A percentile compares a stretch with the other conserved stretches of the same genome.
phyloP scores from a whole-genome alignment of 805 yeast genomes.

The Saccharomyces eubayanus region DNA sequence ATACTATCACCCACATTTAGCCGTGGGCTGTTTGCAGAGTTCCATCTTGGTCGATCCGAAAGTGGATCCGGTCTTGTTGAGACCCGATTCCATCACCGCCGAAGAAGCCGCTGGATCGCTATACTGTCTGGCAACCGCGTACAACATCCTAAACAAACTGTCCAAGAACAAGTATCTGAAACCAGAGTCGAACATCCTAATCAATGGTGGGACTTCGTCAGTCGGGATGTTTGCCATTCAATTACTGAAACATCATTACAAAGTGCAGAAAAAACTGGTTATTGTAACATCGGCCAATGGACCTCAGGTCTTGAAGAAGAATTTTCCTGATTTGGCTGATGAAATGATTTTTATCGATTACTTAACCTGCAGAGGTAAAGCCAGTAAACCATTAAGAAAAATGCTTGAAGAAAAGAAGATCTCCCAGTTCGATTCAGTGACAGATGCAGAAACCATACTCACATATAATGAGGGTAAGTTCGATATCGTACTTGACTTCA shows the following conservation, averaged over 20 bases:
- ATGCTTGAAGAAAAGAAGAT: slow-evolving; percentile 31
- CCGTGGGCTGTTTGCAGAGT: slow-evolving; percentile 52
- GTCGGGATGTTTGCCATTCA: slow-evolving; percentile 60
- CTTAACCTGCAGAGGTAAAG: slow-evolving; percentile 28
- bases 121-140: slow-evolving; percentile 59
- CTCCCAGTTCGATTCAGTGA: slow-evolving; percentile 26
- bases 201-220: slow-evolving; percentile 73
- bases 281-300: slow-evolving; percentile 52
- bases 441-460: slow-evolving; percentile 19
- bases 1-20: slow-evolving; percentile 41
- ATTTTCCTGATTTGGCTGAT: slow-evolving; percentile 34
- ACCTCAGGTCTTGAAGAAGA: slow-evolving; percentile 33
- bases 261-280: slow-evolving; percentile 44
- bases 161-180: slow-evolving; percentile 25
- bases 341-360: slow-evolving; percentile 33
- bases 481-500: slow-evolving; percentile 60
- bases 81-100: slow-evolving; percentile 39
- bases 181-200: slow-evolving; percentile 42
- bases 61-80: slow-evolving; percentile 39
- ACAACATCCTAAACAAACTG: slow-evolving; percentile 33
- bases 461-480: slow-evolving; percentile 39
- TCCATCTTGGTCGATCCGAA: slow-evolving; percentile 47
- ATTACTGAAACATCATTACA: slow-evolving; percentile 43
- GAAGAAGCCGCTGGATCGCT: slow-evolving; percentile 61
- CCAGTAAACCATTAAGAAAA: slow-evolving; percentile 25